A percentile compares a stretch with the other conserved stretches of the same genome.
These are phyloP conservation scores for Fraxinus dipetala DNA, from an alignment of 305 asterid genomes.

Conservation along the genomic window DNA sequence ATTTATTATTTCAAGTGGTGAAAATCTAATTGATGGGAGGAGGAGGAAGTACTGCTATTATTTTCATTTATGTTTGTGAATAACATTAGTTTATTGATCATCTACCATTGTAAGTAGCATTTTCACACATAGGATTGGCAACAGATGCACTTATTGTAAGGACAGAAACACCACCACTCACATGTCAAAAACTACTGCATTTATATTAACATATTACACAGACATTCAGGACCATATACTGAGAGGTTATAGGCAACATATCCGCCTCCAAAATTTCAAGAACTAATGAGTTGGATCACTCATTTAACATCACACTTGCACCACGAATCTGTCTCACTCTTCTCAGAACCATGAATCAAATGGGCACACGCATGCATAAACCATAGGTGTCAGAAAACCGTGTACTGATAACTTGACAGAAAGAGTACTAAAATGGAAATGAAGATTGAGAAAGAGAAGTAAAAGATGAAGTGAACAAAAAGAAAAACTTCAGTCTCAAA, in stretches of 20 bases:
- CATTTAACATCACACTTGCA: not conserved
- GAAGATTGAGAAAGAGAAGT: not conserved
- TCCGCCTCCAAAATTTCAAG: not conserved
- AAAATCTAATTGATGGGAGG: not conserved
- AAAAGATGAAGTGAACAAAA: not conserved
- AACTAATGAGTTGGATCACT: not conserved
- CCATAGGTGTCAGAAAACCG: not conserved
- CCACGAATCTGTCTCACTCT: not conserved
- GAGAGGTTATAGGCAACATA: not conserved
- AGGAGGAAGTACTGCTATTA: not conserved
- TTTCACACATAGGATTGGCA: not conserved
- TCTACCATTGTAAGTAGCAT: not conserved
- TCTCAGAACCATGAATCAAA: not conserved
- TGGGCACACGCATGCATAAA: not conserved
- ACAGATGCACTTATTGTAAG: not conserved
- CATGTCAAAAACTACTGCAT: not conserved
- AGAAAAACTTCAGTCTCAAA: constrained; percentile 13
- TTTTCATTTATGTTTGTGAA: not conserved
- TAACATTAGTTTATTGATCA: not conserved
- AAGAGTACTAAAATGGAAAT: constrained; percentile 3
- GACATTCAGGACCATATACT: not conserved
- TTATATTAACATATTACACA: not conserved
- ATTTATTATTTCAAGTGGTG: not conserved
- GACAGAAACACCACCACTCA: not conserved
- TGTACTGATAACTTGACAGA: not conserved